Evolutionary conservation across 2,329 filamentous ascomycete genomes (phyloP), one percentile per base, ranked within the genome.

Genomic region (Coniochaeta hoffmannii): DNA sequence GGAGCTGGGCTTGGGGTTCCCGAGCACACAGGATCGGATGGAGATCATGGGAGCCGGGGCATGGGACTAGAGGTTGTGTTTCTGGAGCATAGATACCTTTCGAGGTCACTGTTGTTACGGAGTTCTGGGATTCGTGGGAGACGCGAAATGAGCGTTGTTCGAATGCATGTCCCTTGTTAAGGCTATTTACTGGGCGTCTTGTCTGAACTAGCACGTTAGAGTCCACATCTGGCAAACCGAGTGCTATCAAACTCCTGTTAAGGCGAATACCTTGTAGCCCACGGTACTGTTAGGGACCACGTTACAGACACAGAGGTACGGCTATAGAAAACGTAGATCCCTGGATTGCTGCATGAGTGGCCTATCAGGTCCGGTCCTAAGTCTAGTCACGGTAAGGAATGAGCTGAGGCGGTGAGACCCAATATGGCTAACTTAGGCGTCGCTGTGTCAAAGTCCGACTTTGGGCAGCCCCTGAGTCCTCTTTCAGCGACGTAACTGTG

Each of bases 31-130:
- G 22, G 41, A 46, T 46, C 41, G n/a, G 24, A 28, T 46, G 41
- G 41, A 46, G 55, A 53, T 5, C 56, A 58, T 58, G n/a, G 49
- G 49, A 9, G 49, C 31, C 24, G 30, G 30, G 8, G 49, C 32
- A 19, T 50, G 49, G 49, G 49, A 50, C 7, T 50, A 50, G 28
- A 7, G 15, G 12, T 46, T 24, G 41, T 8, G 14, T 22, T 10
- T 14, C 4, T 1, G 22, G 15, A 26, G 41, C 22, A 46, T 28
- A 15, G 22, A 28, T 46, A 26, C 41, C 41, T 24, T 46, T 46
- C 19, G 41, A 10, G 41, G 24, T 24, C 6, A 32, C 7, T 7
- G 36, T 24, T 15, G 24, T 28, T 28, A 26, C 14, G 24, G 19
- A 36, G 2, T 19, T 10, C 12, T 19, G n/a, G 26, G 46, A 17